Base-by-base conservation (phyloP, 176 grass and related monocot genomes). In the Themeda triandra region DNA sequence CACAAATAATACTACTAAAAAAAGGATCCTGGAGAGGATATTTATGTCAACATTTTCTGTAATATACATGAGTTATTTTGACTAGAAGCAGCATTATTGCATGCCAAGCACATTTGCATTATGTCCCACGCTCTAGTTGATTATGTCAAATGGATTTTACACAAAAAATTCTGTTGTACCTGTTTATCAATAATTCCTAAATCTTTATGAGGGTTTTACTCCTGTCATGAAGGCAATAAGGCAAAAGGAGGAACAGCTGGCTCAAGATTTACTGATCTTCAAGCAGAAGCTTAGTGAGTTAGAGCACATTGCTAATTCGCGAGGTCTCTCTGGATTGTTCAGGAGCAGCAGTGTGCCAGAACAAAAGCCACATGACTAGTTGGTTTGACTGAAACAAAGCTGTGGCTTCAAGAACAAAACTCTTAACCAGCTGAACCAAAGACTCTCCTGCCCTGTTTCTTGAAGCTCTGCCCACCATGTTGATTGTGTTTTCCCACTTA, bases 281-380 rank as follows among this genome's bases (percentile, higher is more conserved):
- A 92, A 82, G 77, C 91, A 87, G 59, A 92, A 82, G 73, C 66
- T 90, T 27, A 53, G 8, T 44, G 77, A 92, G 17, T 78, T 92
- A 37, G 91, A 92, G 69, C 46, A 15, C 33, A 77, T 85, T 33
- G 81, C 87, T 56, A 87, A 83, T 49, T 65, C 77, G 1, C 77
- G 72, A 33, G 91, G 91, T 46, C 80, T 92, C 29, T 77, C 87
- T 63, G 87, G 84, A 70, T 39, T 88, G 63, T 92, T 92, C 28
- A 82, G 84, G 85, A 75, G 82, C 13, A 75, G 31, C 45, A 75
- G 78, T 63, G 36, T 59, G 42, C 36, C 44, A 41, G 81, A 84
- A 49, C 29, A 8, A 84, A 89, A 23, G 59, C 87, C 35, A 5
- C 51, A 60, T 82, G 65, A 73, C 1, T 58, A 54, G 31, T 70